Evolutionary conservation across 805 yeast genomes (phyloP).

Genomic region (Myxozyma monticola): DNA sequence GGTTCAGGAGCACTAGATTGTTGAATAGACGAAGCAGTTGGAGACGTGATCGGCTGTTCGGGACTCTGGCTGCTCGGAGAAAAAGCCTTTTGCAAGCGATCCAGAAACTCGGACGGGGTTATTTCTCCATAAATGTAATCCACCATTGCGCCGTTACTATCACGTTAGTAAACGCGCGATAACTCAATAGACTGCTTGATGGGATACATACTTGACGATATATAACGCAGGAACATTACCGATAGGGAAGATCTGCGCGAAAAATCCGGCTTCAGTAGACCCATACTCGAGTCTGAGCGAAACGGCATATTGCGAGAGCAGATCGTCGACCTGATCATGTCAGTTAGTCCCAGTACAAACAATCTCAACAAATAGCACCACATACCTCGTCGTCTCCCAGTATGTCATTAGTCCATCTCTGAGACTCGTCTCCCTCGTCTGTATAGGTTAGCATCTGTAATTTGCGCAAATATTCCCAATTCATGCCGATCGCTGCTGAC

Average conservation of each 20-base stretch:
- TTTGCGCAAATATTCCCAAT: background rate
- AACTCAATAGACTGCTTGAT: background rate
- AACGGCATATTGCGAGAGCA: conserved; percentile 40
- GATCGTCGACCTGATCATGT: conserved; percentile 21
- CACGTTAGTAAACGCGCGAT: conserved; percentile 20
- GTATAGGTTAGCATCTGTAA: background rate
- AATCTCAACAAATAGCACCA: background rate
- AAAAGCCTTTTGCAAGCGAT: conserved; percentile 7
- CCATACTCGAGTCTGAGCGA: conserved; percentile 46
- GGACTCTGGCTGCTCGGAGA: background rate
- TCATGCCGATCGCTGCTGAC: background rate
- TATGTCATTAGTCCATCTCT: conserved; percentile 18
- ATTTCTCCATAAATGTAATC: conserved; percentile 28
- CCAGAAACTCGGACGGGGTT: conserved; percentile 1
- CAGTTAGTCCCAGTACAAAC: background rate
- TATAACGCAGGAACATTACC: conserved; percentile 57
- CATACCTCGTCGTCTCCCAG: conserved; percentile 17
- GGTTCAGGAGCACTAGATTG: too few species aligned
- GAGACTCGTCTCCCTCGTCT: conserved; percentile 26
- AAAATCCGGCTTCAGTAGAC: conserved; percentile 48
- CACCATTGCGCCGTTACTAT: conserved; percentile 19
- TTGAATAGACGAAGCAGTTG: conserved; percentile 5
- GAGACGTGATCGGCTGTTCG: background rate
- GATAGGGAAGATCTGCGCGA: conserved; percentile 58
- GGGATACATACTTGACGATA: conserved; percentile 43